phyloP scores from a whole-genome alignment of 1,139 yeast genomes.

The Geotrichum armillariae region DNA sequence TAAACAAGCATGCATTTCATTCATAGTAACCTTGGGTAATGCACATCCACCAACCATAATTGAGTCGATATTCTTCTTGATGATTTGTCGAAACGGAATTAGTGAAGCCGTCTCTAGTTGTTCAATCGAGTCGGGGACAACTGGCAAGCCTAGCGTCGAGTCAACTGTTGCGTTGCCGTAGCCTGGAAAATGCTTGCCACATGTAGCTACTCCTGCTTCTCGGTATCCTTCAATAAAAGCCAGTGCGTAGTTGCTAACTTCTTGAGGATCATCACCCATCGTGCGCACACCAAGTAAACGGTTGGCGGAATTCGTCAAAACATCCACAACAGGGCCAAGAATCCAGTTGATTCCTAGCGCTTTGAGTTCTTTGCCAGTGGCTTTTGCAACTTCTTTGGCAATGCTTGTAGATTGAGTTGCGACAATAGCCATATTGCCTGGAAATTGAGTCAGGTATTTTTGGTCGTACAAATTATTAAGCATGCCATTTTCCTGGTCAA shows the following conservation, averaged over 20 bases:
- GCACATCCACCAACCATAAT: constrained; percentile 68
- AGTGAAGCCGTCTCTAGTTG: constrained; percentile 54
- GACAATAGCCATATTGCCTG: constrained; percentile 65
- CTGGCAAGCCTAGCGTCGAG: constrained; percentile 56
- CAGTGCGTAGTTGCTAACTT: constrained; percentile 55
- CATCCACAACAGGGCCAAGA: constrained; percentile 66
- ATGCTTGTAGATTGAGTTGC: constrained; percentile 55
- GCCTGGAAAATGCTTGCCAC: constrained; percentile 70
- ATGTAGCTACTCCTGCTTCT: constrained; percentile 56
- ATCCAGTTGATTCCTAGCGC: constrained; percentile 58
- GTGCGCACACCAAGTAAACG: constrained; percentile 63
- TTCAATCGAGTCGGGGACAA: constrained; percentile 57
- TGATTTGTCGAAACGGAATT: constrained; percentile 54
- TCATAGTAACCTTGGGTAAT: constrained; percentile 61
- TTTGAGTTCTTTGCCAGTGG: constrained; percentile 54
- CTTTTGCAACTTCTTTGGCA: constrained; percentile 56
- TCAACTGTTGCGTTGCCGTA: constrained; percentile 64
- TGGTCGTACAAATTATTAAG: constrained; percentile 58
- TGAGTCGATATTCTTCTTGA: constrained; percentile 56
- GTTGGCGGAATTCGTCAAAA: constrained; percentile 56
- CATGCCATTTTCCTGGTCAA: constrained; percentile 52
- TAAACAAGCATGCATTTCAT: constrained; percentile 64
- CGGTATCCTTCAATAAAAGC: constrained; percentile 57
- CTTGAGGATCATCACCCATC: constrained; percentile 62
- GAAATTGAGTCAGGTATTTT: constrained; percentile 56